Base-by-base conservation (phyloP, 1,139 yeast species). In the Starmera stellimalicola region DNA sequence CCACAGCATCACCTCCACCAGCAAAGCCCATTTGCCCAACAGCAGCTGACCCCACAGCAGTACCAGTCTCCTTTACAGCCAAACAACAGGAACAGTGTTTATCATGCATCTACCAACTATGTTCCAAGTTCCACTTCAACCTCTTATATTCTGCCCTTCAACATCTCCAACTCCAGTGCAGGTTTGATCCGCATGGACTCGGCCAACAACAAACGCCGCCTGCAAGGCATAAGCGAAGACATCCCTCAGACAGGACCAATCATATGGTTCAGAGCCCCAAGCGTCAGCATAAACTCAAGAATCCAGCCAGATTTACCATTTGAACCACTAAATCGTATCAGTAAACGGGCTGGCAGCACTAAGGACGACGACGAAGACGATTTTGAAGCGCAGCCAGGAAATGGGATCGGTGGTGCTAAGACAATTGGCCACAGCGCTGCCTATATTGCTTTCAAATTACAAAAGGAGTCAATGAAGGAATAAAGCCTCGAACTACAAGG, bases 181-280 rank as follows among this genome's bases (percentile, higher is more conserved):
- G 55, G 49, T n/a, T 39, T 47, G 11, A 37, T 47, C 7, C 57
- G 50, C 47, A 41, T 43, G 55, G 44, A 45, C 48, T 49, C 36
- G 37, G 38, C 37, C 27, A 55, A 37, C 38, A 54, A 44, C 44
- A 47, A 42, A 41, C 46, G 47, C 40, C 51, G 52, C 44, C 25
- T 44, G 4, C 36, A 41, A 4, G 50, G 49, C 4, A 40, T 43
- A 16, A 38, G 36, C 3, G 28, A 31, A 16, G 43, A 42, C 20
- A 36, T 44, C 6, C 33, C 35, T 4, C 35, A 37, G 14, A 46
- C 48, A 25, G 62, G 62, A 20, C 81, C 79, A 36, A 61, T 80
- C 27, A 58, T 83, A 16, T 87, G 95, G 88, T 84, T 78, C 56
- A 69, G 84, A 41, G 74, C 91, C 3, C 87, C 95, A 7, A 94